Evolutionary conservation across 2,329 filamentous ascomycete genomes (phyloP).

Genomic region (Zasmidium cellare): DNA sequence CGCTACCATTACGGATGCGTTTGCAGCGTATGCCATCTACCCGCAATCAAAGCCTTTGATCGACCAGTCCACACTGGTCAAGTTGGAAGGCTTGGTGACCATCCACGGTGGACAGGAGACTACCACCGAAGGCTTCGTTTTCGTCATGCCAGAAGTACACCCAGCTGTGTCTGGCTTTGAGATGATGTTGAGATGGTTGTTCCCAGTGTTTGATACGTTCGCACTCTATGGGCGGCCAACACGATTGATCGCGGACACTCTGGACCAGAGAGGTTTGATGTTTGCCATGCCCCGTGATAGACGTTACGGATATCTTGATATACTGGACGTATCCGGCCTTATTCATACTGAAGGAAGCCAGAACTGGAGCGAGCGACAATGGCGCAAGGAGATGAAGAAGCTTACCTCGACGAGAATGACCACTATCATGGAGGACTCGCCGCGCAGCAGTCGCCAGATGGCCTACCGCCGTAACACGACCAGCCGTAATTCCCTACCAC

Average conservation of each 20-base stretch:
- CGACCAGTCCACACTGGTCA: conserved; percentile 89
- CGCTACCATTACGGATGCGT: conserved; percentile 86
- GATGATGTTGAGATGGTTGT: conserved; percentile 88
- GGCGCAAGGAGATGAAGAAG: conserved; percentile 87
- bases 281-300: conserved; percentile 93
- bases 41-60: conserved; percentile 92
- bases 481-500: conserved; percentile 38
- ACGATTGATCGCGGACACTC: conserved; percentile 80
- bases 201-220: conserved; percentile 93
- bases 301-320: conserved; percentile 87
- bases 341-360: conserved; percentile 76
- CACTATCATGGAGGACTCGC: conserved; percentile 26
- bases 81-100: conserved; percentile 87
- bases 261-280: conserved; percentile 89
- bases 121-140: conserved; percentile 89
- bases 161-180: conserved; percentile 93
- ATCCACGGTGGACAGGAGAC: conserved; percentile 74
- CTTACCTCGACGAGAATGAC: conserved; percentile 78
- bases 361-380: conserved; percentile 81
- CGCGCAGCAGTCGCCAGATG: conserved; percentile 26
- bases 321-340: conserved; percentile 77
- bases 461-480: conserved; percentile 45
- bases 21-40: conserved; percentile 92
- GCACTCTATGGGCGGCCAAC: conserved; percentile 85
- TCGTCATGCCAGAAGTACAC: conserved; percentile 93